Percentiles rank a stretch among this genome's conserved stretches.
phyloP scores from a whole-genome alignment of 1,139 yeast species.

The Hanseniaspora gamundiae region DNA sequence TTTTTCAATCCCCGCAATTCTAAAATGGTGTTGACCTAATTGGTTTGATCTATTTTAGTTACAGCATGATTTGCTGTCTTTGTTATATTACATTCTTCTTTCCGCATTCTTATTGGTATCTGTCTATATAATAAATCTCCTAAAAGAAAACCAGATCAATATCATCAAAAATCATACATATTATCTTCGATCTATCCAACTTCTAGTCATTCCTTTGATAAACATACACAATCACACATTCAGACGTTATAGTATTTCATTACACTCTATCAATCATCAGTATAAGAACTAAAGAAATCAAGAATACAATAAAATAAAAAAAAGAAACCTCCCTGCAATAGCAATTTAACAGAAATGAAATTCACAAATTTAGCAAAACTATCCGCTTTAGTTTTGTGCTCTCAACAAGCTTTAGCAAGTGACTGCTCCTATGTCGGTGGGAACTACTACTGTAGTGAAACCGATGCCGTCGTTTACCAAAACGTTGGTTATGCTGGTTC shows the following conservation, averaged over 20 bases:
- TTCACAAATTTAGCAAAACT: conserved; percentile 3
- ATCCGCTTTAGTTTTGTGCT: conserved; percentile 3
- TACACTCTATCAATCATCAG: too few relatives aligned
- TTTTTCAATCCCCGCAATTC: too few relatives aligned
- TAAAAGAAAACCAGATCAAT: neutral
- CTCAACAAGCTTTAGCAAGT: conserved; percentile 22
- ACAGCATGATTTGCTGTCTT: too few relatives aligned
- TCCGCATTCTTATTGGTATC: too few relatives aligned
- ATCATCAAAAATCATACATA: neutral
- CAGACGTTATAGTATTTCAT: too few relatives aligned
- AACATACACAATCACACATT: neutral
- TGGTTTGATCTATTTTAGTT: too few relatives aligned
- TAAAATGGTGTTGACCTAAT: too few relatives aligned
- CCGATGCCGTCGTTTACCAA: conserved; percentile 53
- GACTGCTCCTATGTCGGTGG: conserved; percentile 44
- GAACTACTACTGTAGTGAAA: conserved; percentile 71
- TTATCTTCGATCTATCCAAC: neutral
- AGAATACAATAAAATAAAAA: neutral
- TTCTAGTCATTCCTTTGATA: conserved; percentile 1
- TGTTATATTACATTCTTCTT: too few relatives aligned
- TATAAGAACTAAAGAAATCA: neutral
- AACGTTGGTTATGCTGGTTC: conserved; percentile 73
- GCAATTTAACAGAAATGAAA: neutral
- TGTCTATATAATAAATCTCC: too few relatives aligned
- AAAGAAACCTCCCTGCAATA: neutral